Evolutionary conservation across 495 filamentous ascomycete species (phyloP), one percentile per base, ranked within the genome.

Genomic region (Aspergillus bridgeri): DNA sequence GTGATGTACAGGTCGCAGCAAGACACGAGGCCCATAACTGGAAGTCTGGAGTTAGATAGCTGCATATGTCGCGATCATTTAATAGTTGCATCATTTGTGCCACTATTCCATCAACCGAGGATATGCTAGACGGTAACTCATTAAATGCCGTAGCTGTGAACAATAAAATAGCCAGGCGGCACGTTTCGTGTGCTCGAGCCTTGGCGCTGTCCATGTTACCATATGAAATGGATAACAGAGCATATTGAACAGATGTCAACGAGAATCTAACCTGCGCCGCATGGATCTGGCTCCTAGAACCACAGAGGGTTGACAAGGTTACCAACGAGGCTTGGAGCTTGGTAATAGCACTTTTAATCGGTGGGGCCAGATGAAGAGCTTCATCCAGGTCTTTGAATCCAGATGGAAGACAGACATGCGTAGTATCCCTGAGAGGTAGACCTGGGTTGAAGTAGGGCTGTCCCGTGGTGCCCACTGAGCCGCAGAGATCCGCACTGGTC

Each of bases 401-500:
- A 2, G 3, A 18, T 18, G 33, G 22, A 15, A 11, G 15, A 44
- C 1, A 17, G 15, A 22, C 18, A 3, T 42, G 0, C 4, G 13
- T 2, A 0, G 6, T 2, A 13, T 8, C 9, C 20, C n/a, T 17
- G 3, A 15, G 4, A 0, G 18, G 29, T 11, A 53, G n/a, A 1
- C 18, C 19, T 6, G 33, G 19, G 11, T 42, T 42, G 51, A 53
- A 53, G 45, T 21, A 24, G 2, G 51, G 33, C 15, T 15, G n/a
- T 17, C 15, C 38, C 6, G 8, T 44, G 51, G n/a, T 42, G n/a
- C 45, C 51, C n/a, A 53, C 8, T 1, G 51, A 44, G 9, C 51
- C 51, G 17, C 51, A 53, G 8, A 53, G n/a, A 22, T 53, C 51
- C 13, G 51, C 51, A 23, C 51, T 53, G 19, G 3, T 2, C 6